These are phyloP conservation scores for Lepiota venenata DNA, from an alignment of 768 basidiomycete species.

Conservation along the genomic window DNA sequence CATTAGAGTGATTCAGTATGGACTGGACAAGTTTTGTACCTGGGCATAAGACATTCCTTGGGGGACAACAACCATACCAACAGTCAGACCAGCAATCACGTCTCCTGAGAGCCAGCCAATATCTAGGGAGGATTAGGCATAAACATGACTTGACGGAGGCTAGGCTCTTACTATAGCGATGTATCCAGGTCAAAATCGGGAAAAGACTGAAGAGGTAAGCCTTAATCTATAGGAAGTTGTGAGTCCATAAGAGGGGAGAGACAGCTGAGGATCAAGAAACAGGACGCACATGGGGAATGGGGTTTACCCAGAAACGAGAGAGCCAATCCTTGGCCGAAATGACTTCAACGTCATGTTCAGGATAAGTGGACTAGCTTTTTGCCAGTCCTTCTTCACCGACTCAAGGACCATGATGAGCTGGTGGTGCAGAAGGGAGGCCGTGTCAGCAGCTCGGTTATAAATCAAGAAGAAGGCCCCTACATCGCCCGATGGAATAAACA, in stretches of 20 bases:
- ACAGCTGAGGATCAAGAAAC: background rate
- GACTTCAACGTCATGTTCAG: slow-evolving; percentile 56
- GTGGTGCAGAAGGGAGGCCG: background rate
- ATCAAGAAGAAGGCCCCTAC: background rate
- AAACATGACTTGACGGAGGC: background rate
- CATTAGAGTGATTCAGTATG: background rate
- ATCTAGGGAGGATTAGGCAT: slow-evolving; percentile 36
- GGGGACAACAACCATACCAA: slow-evolving; percentile 94
- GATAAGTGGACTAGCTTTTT: slow-evolving; percentile 60
- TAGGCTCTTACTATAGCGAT: slow-evolving; percentile 70
- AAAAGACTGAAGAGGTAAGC: slow-evolving; percentile 74
- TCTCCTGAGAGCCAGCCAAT: slow-evolving; percentile 83
- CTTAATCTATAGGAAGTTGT: slow-evolving; percentile 37
- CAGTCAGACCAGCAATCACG: slow-evolving; percentile 86
- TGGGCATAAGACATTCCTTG: slow-evolving; percentile 90
- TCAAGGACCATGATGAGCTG: slow-evolving; percentile 16
- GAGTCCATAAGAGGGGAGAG: slow-evolving; percentile 7
- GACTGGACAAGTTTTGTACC: slow-evolving; percentile 30
- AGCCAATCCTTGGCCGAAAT: slow-evolving; percentile 60
- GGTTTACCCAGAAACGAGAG: slow-evolving; percentile 34
- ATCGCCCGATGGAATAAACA: background rate
- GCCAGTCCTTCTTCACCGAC: slow-evolving; percentile 41
- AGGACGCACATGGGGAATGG: slow-evolving; percentile 46
- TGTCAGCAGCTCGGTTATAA: background rate
- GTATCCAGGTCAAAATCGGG: slow-evolving; percentile 83